Evolutionary conservation across 352 stramenopile genomes (phyloP).

Genomic region (Globisporangium sylvaticum): DNA sequence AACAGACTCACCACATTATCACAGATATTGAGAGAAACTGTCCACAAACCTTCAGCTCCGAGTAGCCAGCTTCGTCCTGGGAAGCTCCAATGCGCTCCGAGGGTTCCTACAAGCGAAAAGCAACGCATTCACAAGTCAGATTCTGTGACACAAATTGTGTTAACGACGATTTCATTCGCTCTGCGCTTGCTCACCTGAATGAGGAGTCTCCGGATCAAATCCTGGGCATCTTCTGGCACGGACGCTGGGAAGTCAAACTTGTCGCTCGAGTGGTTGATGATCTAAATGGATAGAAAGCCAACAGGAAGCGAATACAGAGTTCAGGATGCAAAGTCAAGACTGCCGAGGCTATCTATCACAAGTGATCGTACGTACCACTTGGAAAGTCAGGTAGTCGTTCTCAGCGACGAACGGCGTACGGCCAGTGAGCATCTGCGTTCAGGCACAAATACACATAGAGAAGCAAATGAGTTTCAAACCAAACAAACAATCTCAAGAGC

Average conservation of each 20-base stretch:
- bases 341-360: neutral
- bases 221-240: constrained; percentile 58
- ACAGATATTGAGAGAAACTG: neutral
- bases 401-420: constrained; percentile 84
- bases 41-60: constrained; percentile 52
- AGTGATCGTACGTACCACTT: constrained; percentile 46
- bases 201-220: constrained; percentile 77
- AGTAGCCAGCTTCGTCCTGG: constrained; percentile 61
- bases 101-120: constrained; percentile 24
- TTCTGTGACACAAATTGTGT: neutral
- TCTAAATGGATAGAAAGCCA: constrained; percentile 26
- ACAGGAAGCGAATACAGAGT: neutral
- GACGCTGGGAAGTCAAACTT: constrained; percentile 68
- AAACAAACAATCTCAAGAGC: neutral
- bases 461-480: neutral
- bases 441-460: neutral
- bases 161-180: neutral
- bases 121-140: neutral
- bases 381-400: constrained; percentile 90
- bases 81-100: constrained; percentile 67
- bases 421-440: constrained; percentile 70
- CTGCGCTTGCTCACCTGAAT: constrained; percentile 37
- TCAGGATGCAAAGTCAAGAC: neutral
- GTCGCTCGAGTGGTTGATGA: constrained; percentile 79
- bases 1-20: neutral